Base-by-base conservation (phyloP, 805 yeast genomes). In the Brettanomyces naardenensis region DNA sequence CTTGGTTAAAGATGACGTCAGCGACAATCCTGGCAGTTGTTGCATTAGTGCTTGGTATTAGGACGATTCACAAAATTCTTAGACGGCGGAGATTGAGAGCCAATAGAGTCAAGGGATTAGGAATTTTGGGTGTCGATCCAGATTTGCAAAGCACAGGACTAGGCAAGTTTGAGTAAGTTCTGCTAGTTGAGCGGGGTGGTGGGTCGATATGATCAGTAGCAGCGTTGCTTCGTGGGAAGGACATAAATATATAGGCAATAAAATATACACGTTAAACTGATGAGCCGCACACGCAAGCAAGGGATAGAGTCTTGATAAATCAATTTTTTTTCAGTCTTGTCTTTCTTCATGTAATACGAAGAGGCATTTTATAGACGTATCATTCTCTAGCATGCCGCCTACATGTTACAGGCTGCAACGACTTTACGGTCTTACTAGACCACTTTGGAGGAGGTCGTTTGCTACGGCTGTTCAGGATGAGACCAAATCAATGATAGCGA, bases 91-190 rank as follows among this genome's bases (percentile, higher is more conserved):
- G 19, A 3, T 7, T 39, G 1, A 31, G 30, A 15, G n/a, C 9
- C 6, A 48, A 47, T 28, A 47, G 33, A 20, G 33, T 41, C 36
- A 47, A 38, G 31, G 44, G 45, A 4, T 19, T 47, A 1, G 51
- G 51, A 3, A 33, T 47, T 9, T 25, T 47, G 6, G 51, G 51
- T 10, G 19, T 45, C 5, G 31, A 41, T n/a, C 41, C 46, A 6
- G 37, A 33, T 10, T 17, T 28, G 4, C 43, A 38, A 10, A 36
- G 31, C 4, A 40, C 49, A 4, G 44, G 43, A 20, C 38, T 41
- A 28, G 44, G 42, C 30, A 44, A 30, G 33, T 37, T 35, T 4
- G 33, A 25, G 18, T 34, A 20, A 35, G 25, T n/a, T n/a, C n/a
- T n/a, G n/a, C n/a, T n/a, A n/a, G n/a, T n/a, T n/a, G n/a, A n/a